phyloP scores from a whole-genome alignment of 2,329 filamentous ascomycete species.

The Colletotrichum godetiae region DNA sequence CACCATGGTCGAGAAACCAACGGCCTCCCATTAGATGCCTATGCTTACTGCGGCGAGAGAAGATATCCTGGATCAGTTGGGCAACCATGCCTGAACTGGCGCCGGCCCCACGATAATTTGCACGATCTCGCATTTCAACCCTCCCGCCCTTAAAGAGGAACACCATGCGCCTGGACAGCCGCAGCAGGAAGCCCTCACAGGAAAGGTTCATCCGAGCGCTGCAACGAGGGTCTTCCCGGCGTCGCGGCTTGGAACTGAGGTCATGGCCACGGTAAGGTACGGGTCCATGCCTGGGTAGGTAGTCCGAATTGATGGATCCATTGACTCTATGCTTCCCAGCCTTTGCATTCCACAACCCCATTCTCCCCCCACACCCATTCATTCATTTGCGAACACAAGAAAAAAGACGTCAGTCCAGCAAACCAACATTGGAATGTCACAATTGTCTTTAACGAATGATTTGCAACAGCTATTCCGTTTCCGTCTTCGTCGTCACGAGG shows the following conservation, averaged over 20 bases:
- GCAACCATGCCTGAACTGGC: neutral
- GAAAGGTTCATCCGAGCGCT: slow-evolving; percentile 31
- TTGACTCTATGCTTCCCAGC: slow-evolving; percentile 9
- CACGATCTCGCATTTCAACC: neutral
- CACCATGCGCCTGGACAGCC: neutral
- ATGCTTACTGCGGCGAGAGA: neutral
- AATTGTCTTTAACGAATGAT: neutral
- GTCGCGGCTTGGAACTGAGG: slow-evolving; percentile 27
- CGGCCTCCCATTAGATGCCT: neutral
- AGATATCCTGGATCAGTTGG: neutral
- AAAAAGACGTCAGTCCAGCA: slow-evolving; percentile 1
- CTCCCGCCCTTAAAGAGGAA: neutral
- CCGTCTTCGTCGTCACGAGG: neutral
- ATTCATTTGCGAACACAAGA: neutral
- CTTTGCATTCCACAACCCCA: neutral
- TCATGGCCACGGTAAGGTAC: slow-evolving; percentile 22
- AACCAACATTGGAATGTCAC: neutral
- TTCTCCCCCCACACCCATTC: neutral
- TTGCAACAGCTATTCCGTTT: neutral
- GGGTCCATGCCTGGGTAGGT: neutral
- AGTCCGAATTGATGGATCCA: neutral
- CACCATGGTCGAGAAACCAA: neutral
- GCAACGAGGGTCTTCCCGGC: slow-evolving; percentile 28
- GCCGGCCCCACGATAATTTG: neutral
- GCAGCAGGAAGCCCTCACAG: neutral